A percentile compares a stretch with the other conserved stretches of the same genome.
These are phyloP conservation scores for Inonotus hispidus DNA, from an alignment of 1,284 basidiomycete genomes.

Conservation along the genomic window DNA sequence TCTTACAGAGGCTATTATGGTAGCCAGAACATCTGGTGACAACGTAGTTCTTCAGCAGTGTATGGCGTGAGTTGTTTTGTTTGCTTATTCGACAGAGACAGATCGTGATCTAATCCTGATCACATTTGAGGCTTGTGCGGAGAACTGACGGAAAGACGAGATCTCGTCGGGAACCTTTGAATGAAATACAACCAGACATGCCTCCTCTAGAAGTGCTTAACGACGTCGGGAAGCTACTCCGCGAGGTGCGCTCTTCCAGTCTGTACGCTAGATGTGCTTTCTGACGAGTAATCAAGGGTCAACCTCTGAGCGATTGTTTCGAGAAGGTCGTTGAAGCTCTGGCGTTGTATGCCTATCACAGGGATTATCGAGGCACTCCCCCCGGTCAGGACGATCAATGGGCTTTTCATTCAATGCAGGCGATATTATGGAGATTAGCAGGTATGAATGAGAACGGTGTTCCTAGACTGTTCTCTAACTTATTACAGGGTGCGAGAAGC, in stretches of 20 bases:
- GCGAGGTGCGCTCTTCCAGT: conserved; percentile 37
- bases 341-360: conserved; percentile 58
- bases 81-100: not conserved
- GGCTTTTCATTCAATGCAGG: conserved; percentile 67
- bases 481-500: conserved; percentile 53
- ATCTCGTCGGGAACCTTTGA: conserved; percentile 45
- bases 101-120: not conserved
- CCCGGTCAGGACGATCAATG: conserved; percentile 51
- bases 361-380: conserved; percentile 55
- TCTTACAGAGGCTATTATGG: conserved; percentile 66
- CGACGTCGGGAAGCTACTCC: conserved; percentile 62
- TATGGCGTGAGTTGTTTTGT: conserved; percentile 48
- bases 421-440: conserved; percentile 61
- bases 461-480: not conserved
- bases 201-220: conserved; percentile 71
- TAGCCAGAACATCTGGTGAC: conserved; percentile 66
- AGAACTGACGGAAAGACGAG: conserved; percentile 30
- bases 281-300: conserved; percentile 42
- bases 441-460: conserved; percentile 38
- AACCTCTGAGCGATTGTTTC: conserved; percentile 66
- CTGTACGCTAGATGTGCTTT: not conserved
- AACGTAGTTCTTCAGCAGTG: conserved; percentile 70
- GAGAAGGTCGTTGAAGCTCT: conserved; percentile 60
- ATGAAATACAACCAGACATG: conserved; percentile 71
- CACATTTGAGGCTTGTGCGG: conserved; percentile 51